Conservation (phyloP, 2,329 filamentous ascomycete genomes). For the Colletotrichum tamarilloi region DNA sequence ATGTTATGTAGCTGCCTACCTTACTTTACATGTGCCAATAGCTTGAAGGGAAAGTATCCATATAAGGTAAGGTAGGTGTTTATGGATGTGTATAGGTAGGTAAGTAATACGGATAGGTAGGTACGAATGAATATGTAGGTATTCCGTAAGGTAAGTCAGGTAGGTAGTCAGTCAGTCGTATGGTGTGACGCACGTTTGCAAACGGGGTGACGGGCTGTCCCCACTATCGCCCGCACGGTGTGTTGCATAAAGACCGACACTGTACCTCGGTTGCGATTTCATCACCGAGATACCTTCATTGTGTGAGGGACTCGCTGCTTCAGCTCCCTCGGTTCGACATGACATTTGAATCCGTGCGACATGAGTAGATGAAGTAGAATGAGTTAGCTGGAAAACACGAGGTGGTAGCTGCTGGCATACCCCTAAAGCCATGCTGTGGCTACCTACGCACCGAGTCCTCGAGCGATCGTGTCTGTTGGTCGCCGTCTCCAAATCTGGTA, state of each 20-base stretch:
- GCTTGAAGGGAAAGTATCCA: too few relatives aligned
- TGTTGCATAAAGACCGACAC: conserved; percentile 11
- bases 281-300: conserved; percentile 1
- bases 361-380: neutral
- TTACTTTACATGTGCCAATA: neutral
- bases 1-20: neutral
- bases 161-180: neutral
- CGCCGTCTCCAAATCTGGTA: too few relatives aligned
- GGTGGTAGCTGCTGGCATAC: too few relatives aligned
- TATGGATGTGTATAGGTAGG: too few relatives aligned
- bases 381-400: neutral
- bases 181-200: conserved; percentile 3
- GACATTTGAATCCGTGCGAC: neutral
- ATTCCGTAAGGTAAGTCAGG: neutral
- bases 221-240: conserved; percentile 28
- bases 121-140: too few relatives aligned
- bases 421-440: neutral
- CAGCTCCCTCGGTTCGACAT: neutral
- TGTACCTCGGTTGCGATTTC: conserved; percentile 21
- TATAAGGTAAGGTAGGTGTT: too few relatives aligned
- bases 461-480: too few relatives aligned
- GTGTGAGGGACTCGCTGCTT: neutral
- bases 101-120: too few relatives aligned
- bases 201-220: neutral
- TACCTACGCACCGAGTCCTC: neutral